phyloP scores from a whole-genome alignment of 495 filamentous ascomycete species.

The Trichoderma asperelloides region DNA sequence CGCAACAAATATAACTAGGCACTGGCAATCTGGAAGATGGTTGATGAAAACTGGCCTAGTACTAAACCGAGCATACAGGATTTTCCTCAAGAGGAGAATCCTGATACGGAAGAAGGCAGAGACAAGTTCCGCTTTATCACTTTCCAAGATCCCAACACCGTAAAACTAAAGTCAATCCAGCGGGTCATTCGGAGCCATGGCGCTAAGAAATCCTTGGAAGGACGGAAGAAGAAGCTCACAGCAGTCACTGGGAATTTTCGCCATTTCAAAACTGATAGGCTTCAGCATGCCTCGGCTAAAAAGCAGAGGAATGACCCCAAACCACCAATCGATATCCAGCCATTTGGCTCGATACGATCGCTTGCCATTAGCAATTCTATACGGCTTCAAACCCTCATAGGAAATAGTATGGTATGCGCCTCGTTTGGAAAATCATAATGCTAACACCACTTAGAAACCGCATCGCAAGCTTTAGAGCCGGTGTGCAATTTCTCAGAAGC shows the following conservation, averaged over 20 bases:
- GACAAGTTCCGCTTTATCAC: not conserved
- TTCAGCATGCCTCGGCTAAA: not conserved
- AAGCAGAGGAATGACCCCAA: not conserved
- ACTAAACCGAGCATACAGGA: not conserved
- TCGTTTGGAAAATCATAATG: not conserved
- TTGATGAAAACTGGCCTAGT: not conserved
- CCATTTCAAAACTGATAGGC: not conserved
- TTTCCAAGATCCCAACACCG: slow-evolving; percentile 1
- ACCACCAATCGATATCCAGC: not conserved
- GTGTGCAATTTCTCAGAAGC: not conserved
- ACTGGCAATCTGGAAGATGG: not conserved
- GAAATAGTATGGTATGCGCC: not conserved
- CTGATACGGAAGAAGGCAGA: not conserved
- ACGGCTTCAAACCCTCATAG: not conserved
- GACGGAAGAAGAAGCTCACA: not conserved
- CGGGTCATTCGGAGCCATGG: not conserved
- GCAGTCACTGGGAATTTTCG: not conserved
- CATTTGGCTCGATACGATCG: not conserved
- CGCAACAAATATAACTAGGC: not conserved
- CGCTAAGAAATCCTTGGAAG: not conserved
- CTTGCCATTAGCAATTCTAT: not conserved
- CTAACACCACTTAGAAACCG: not conserved
- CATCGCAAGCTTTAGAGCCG: not conserved
- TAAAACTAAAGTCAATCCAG: not conserved
- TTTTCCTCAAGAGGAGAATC: not conserved